Evolutionary conservation across 148 eudicot genomes (phyloP).

Genomic region (Rhododendron simsii): DNA sequence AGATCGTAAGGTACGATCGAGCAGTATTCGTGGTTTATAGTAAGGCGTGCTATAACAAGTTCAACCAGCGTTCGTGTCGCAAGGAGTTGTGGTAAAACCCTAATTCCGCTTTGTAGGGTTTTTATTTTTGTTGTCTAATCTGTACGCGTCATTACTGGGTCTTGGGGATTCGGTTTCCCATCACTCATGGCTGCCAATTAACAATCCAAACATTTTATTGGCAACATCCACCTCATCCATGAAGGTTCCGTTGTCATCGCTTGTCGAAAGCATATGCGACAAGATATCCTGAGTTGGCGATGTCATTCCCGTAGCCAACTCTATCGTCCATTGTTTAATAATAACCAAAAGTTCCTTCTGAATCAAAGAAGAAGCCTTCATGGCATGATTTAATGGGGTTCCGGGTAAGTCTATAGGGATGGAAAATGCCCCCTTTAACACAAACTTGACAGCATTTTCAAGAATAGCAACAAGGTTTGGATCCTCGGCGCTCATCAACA

Average conservation of each 20-base stretch:
- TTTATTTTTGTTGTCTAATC: no score
- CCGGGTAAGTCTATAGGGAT: slow-evolving; percentile 35
- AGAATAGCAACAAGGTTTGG: slow-evolving; percentile 16
- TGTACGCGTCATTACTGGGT: no score
- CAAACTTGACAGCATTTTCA: slow-evolving; percentile 10
- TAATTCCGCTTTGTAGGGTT: no score
- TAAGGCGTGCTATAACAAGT: no score
- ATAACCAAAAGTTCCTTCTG: slow-evolving; percentile 26
- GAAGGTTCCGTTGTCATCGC: neutral
- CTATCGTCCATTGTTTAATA: slow-evolving; percentile 26
- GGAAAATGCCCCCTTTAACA: slow-evolving; percentile 22
- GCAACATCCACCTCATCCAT: neutral
- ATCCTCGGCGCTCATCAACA: slow-evolving; percentile 24
- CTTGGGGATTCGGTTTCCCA: no score
- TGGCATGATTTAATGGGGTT: slow-evolving; percentile 29
- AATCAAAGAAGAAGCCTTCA: slow-evolving; percentile 27
- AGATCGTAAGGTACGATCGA: no score
- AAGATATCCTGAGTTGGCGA: neutral
- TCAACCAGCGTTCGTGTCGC: no score
- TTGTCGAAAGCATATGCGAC: neutral
- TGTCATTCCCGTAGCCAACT: slow-evolving; percentile 12
- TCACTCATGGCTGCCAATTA: no score
- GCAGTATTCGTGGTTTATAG: no score
- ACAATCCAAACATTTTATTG: no score
- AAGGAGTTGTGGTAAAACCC: no score